These are phyloP conservation scores for Diospyros kaki DNA, from an alignment of 148 eudicot species.

Conservation along the genomic window DNA sequence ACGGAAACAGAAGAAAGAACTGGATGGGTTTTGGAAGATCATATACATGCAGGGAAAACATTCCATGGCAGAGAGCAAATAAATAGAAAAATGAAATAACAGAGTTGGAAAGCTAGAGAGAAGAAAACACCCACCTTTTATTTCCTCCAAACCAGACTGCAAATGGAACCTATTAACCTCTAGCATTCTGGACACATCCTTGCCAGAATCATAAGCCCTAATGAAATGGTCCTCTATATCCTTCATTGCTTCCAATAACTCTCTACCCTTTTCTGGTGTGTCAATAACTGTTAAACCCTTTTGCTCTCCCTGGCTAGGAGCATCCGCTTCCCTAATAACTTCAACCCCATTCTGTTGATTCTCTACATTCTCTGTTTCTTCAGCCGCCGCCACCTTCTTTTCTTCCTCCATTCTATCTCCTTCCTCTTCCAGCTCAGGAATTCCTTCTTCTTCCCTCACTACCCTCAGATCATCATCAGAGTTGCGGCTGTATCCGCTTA, in stretches of 20 bases:
- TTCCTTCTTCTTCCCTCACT: conserved; percentile 83
- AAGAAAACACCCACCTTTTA: conserved; percentile 53
- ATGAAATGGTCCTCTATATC: conserved; percentile 83
- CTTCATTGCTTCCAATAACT: conserved; percentile 76
- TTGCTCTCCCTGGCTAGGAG: conserved; percentile 32
- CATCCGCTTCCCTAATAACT: conserved; percentile 30
- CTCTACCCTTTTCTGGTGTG: conserved; percentile 59
- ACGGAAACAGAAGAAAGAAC: neutral
- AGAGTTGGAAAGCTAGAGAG: neutral
- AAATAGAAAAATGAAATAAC: neutral
- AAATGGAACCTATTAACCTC: conserved; percentile 76
- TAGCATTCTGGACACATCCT: conserved; percentile 73
- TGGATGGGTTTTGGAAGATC: neutral
- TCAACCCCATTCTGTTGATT: conserved; percentile 28
- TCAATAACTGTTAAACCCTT: conserved; percentile 65
- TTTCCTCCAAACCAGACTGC: conserved; percentile 76
- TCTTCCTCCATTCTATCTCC: conserved; percentile 25
- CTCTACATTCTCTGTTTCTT: conserved; percentile 14
- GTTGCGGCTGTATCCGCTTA: conserved; percentile 40
- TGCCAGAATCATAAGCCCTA: conserved; percentile 83
- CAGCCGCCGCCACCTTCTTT: conserved; percentile 24
- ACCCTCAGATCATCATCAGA: conserved; percentile 63
- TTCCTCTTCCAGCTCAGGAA: conserved; percentile 75
- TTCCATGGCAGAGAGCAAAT: conserved; percentile 7
- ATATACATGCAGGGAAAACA: neutral